Evolutionary conservation across 495 filamentous ascomycete species (phyloP), one percentile per base, ranked within the genome.

Genomic region (Podospora sp.): DNA sequence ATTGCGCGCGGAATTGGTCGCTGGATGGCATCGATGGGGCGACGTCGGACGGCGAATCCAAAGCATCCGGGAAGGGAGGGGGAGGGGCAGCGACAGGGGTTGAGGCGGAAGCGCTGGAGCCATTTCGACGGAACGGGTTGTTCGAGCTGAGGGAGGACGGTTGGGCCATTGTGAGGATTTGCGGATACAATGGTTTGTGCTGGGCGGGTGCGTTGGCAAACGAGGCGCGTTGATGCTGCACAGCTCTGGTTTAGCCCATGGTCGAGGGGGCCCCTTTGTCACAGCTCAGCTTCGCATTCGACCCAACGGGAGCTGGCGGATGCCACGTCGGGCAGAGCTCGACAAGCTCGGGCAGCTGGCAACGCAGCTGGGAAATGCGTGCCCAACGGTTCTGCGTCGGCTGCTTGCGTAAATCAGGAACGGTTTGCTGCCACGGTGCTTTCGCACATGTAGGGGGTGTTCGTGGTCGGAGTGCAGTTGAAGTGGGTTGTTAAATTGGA

Each of bases 51-150:
- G 58, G 73, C 71, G 66, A 68, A 35, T 60, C 20, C 52, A 20
- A 11, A 24, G 68, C 57, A 49, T 51, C 66, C 1, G 65, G 24
- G 60, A 69, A 69, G 69, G 65, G 62, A 20, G 65, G 57, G 27
- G 67, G 61, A 63, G 68, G 70, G 70, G 63, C 21, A 26, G 67
- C 58, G 65, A 61, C 63, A 52, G 40, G 40, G 40, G 40, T 46
- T 46, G 71, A 55, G 35, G 68, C 63, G n/a, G 68, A 25, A 46
- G 68, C 35, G 8, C 40, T 68, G 26, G 71, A 56, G 5, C 70
- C 64, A 72, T 79, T 80, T 63, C 80, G 77, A 40, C 81, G 80
- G 65, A 83, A 83, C 6, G 81, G 81, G 67, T 83, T 83, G 69
- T 83, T 83, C 65, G 81, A 79, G 36, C 68, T 72, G 60, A 83